These are phyloP conservation scores for Alopecurus myosuroides DNA, from an alignment of 176 grass and related monocot species.

Conservation along the genomic window DNA sequence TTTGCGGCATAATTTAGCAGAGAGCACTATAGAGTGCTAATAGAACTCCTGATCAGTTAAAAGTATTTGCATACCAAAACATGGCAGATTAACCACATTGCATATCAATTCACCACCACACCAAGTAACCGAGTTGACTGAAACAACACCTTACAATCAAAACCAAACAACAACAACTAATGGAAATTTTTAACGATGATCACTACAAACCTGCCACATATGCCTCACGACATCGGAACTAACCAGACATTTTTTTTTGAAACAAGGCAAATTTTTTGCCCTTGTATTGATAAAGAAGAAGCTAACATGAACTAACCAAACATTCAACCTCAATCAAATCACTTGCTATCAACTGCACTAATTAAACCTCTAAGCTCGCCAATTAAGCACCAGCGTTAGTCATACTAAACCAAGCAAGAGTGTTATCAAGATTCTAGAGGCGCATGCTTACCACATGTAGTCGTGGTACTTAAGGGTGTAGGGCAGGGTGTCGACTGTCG, in stretches of 20 bases:
- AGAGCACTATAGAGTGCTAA: neutral
- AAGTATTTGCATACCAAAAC: neutral
- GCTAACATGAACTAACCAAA: no score
- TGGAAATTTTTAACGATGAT: neutral
- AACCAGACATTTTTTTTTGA: no score
- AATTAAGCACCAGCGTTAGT: neutral
- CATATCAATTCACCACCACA: neutral
- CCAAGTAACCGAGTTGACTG: no score
- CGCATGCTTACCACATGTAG: slow-evolving; percentile 63
- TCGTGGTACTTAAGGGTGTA: slow-evolving; percentile 81
- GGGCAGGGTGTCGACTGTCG: slow-evolving; percentile 50
- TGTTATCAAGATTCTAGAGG: neutral
- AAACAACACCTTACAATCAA: neutral
- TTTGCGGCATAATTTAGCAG: neutral
- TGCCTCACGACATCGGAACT: neutral
- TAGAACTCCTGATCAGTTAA: neutral
- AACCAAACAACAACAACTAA: neutral
- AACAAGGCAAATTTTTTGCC: no score
- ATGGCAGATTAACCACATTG: neutral
- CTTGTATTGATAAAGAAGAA: no score
- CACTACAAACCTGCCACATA: neutral
- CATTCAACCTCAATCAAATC: neutral
- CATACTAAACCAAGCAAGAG: neutral
- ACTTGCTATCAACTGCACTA: neutral
- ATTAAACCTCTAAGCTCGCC: neutral